Conservation (phyloP, 305 asterid species). For the Caryopteris hybrid region DNA sequence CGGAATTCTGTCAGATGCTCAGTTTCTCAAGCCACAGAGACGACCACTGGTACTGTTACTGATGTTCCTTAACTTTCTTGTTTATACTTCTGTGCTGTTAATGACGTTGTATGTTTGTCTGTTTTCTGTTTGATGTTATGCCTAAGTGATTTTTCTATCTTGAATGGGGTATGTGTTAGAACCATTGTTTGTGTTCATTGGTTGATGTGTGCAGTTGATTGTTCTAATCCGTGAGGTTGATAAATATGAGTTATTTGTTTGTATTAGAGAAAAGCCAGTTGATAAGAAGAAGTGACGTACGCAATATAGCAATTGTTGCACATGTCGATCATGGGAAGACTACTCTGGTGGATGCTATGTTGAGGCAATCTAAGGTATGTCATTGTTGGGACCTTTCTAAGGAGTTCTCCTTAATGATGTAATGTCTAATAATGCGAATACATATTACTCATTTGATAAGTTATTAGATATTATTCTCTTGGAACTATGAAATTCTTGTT, state of each 20-base stretch:
- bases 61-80: background rate
- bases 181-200: background rate
- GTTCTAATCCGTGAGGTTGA: background rate
- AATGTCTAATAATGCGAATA: background rate
- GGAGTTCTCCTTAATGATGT: constrained; percentile 9
- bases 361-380: constrained; percentile 89
- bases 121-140: constrained; percentile 3
- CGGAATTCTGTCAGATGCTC: constrained; percentile 62
- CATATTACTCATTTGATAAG: background rate
- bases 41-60: constrained; percentile 44
- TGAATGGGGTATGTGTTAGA: background rate
- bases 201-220: background rate
- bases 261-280: constrained; percentile 56
- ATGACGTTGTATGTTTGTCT: background rate
- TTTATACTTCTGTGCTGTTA: background rate
- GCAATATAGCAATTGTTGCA: constrained; percentile 95
- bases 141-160: background rate
- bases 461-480: too few relatives aligned
- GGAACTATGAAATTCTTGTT: too few relatives aligned
- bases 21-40: constrained; percentile 59
- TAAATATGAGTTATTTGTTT: constrained; percentile 20
- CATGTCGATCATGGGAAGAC: constrained; percentile 99
- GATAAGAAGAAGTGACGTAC: constrained; percentile 70
- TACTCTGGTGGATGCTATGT: constrained; percentile 90
- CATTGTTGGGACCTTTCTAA: constrained; percentile 11